Evolutionary conservation across 371 early-diverging fungal species (phyloP), one percentile per base, ranked within the genome.

Genomic region (Spraguea lophii): DNA sequence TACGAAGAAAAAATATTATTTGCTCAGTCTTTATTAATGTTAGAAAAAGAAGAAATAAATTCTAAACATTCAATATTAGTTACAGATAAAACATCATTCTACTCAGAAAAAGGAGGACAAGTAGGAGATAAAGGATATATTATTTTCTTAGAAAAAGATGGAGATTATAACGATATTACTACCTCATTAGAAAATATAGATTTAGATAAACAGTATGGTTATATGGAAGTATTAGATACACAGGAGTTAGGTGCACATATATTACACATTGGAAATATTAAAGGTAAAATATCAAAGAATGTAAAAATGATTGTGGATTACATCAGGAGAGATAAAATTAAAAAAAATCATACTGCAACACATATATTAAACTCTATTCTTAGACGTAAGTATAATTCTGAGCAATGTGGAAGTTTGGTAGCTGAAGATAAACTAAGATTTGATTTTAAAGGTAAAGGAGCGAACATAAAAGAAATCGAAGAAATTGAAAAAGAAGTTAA

Each of bases 21-120:
- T 3, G 24, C 6, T 15, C 13, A 2, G 0, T n/a, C 12, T 9
- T 23, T 30, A 23, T 22, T 37, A 35, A 15, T 23, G 27, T 16
- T 51, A 75, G 77, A 70, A 52, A 63, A 68, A 46, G 79, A 75
- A 40, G 77, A 77, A 56, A 74, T 83, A 38, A 74, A 70, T 40
- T 77, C 78, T 38, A 71, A 57, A 4, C 65, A 84, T 62, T 79
- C 80, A 68, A 77, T n/a, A n/a, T n/a, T n/a, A n/a, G 68, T 94
- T 52, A 76, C 88, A 39, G 90, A 94, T 72, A 76, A 79, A 62
- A 89, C 99, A 54, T 88, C 87, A 78, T 90, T 95, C 62, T 98
- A 95, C 68, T 85, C 88, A 37, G 99, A 95, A 73, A 78, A 78
- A 46, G 99, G 99, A 66, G 99, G 99, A 30, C 95, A 98, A 71